Conservation (phyloP, 1,284 basidiomycete species). For the Limonomyces culmigenus region DNA sequence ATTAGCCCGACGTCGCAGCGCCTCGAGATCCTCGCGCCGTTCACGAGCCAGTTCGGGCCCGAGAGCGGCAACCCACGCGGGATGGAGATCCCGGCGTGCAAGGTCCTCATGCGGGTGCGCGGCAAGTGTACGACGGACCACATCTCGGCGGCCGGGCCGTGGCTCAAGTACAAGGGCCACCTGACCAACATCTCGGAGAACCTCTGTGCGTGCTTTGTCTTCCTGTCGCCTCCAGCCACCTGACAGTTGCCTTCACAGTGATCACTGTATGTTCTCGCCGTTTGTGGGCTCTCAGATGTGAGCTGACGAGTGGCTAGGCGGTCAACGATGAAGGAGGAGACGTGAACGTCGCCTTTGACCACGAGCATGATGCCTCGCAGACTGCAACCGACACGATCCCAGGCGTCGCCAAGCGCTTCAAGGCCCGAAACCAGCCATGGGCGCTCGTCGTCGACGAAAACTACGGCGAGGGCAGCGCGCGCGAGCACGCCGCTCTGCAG, state of each 20-base stretch:
- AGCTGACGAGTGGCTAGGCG: conserved; percentile 26
- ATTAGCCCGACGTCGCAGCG: conserved; percentile 74
- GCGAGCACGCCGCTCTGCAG: conserved; percentile 95
- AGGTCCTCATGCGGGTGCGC: conserved; percentile 78
- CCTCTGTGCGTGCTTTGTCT: conserved; percentile 45
- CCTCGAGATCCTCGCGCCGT: conserved; percentile 80
- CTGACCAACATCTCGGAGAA: conserved; percentile 95
- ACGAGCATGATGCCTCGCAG: conserved; percentile 27
- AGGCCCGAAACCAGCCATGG: conserved; percentile 75
- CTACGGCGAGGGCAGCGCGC: conserved; percentile 95
- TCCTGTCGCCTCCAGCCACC: background rate
- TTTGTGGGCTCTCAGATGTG: background rate
- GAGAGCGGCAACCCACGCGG: conserved; percentile 29
- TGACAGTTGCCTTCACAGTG: conserved; percentile 21
- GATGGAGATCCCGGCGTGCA: conserved; percentile 68
- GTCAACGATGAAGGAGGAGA: conserved; percentile 87
- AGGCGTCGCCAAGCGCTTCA: conserved; percentile 75
- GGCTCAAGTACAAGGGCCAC: conserved; percentile 98
- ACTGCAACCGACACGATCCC: conserved; percentile 71
- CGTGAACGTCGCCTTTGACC: conserved; percentile 80
- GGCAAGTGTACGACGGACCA: conserved; percentile 99
- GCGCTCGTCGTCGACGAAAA: conserved; percentile 91
- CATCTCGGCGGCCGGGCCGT: conserved; percentile 88
- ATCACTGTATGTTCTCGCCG: conserved; percentile 29
- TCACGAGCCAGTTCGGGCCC: conserved; percentile 59